Percentiles rank a stretch among this genome's conserved stretches.
phyloP scores from a whole-genome alignment of 129 eudicot genomes.

The Arctium lappa region DNA sequence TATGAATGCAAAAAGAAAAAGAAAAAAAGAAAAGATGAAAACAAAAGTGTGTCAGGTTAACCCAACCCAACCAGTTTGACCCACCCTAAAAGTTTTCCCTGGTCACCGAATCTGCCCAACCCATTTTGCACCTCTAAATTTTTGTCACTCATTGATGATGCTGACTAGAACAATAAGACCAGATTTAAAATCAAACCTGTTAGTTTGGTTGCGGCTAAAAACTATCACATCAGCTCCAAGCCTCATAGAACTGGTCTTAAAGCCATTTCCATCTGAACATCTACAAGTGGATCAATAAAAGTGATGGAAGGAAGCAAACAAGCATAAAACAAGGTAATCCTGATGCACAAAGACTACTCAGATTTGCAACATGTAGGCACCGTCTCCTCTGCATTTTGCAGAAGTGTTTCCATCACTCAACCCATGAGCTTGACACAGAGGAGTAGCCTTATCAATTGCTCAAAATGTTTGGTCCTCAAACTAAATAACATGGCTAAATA shows the following conservation, averaged over 20 bases:
- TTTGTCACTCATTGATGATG: neutral
- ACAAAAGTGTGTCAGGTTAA: no score
- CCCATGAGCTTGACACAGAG: no score
- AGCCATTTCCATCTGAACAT: slow-evolving; percentile 96
- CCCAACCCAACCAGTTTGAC: no score
- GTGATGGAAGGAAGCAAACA: neutral
- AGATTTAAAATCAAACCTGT: slow-evolving; percentile 43
- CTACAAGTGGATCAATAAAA: slow-evolving; percentile 18
- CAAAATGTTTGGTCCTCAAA: no score
- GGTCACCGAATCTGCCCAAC: neutral
- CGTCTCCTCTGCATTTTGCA: no score
- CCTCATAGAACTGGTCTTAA: slow-evolving; percentile 95
- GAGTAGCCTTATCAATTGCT: no score
- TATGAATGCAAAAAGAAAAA: neutral
- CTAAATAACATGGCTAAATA: neutral
- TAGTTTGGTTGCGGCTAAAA: slow-evolving; percentile 58
- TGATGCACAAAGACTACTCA: neutral
- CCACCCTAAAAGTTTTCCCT: neutral
- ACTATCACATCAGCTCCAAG: slow-evolving; percentile 96
- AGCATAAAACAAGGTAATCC: neutral
- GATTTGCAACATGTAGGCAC: neutral
- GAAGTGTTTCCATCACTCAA: no score
- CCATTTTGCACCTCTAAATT: neutral
- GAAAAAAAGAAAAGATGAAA: neutral
- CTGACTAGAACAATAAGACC: neutral